These are phyloP conservation scores for Cryphonectria japonica DNA, from an alignment of 2,329 filamentous ascomycete species.

Conservation along the genomic window DNA sequence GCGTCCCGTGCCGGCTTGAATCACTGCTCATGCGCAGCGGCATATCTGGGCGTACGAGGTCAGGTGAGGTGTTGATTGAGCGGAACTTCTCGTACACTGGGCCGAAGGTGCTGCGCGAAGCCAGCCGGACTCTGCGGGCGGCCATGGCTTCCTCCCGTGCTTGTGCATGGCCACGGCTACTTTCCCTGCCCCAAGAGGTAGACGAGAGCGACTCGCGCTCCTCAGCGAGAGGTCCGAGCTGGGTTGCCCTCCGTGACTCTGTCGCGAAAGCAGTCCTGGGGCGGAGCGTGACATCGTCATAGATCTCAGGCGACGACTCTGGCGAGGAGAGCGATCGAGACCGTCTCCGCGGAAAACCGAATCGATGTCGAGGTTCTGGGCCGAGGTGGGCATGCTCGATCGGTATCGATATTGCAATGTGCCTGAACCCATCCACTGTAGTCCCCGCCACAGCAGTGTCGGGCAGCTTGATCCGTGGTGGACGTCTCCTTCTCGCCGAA, in stretches of 20 bases:
- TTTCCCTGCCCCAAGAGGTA: constrained; percentile 14
- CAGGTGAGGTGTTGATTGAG: constrained; percentile 22
- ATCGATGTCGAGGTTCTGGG: constrained; percentile 34
- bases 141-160: constrained; percentile 37
- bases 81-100: constrained; percentile 35
- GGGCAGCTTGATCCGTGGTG: constrained; percentile 48
- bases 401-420: constrained; percentile 66
- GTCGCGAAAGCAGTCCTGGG: constrained; percentile 23
- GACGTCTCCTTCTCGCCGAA: constrained; percentile 27
- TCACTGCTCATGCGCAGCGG: constrained; percentile 36
- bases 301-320: constrained; percentile 2
- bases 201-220: constrained; percentile 37
- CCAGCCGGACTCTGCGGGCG: constrained; percentile 21
- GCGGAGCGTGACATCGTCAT: constrained; percentile 13
- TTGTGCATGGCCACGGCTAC: constrained; percentile 27
- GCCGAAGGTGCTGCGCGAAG: constrained; percentile 26
- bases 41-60: constrained; percentile 29
- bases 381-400: constrained; percentile 52
- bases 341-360: constrained; percentile 10
- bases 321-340: constrained; percentile 14
- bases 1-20: constrained; percentile 27
- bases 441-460: constrained; percentile 60
- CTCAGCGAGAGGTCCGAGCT: constrained; percentile 43
- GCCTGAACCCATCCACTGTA: constrained; percentile 56
- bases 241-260: constrained; percentile 23